Evolutionary conservation across 2,329 filamentous ascomycete genomes (phyloP).

Genomic region (Didymella arachidicola): DNA sequence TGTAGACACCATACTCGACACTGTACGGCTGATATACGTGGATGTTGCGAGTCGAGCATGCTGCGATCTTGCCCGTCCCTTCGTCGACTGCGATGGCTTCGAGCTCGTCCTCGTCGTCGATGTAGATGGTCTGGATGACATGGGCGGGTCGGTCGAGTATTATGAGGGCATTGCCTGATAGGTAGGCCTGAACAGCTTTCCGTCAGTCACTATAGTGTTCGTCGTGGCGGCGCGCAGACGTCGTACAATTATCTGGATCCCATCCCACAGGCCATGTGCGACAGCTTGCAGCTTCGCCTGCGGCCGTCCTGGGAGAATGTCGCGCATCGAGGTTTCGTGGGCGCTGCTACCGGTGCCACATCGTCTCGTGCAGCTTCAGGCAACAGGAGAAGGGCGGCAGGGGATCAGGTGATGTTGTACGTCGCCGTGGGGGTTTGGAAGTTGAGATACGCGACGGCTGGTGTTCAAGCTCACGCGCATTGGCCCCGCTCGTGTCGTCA

Average conservation of each 20-base stretch:
- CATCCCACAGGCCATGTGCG: slow-evolving; percentile 76
- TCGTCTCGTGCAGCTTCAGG: slow-evolving; percentile 21
- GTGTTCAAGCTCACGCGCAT: slow-evolving; percentile 43
- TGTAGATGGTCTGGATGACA: slow-evolving; percentile 89
- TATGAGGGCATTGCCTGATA: slow-evolving; percentile 86
- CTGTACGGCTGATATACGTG: slow-evolving; percentile 82
- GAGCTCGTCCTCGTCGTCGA: slow-evolving; percentile 73
- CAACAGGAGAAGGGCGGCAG: background rate
- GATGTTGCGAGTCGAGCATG: slow-evolving; percentile 70
- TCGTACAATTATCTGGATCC: slow-evolving; percentile 74
- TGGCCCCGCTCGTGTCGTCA: slow-evolving; percentile 40
- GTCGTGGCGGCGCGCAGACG: slow-evolving; percentile 6
- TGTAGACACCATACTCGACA: slow-evolving; percentile 73
- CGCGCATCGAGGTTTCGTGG: slow-evolving; percentile 65
- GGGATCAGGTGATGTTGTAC: slow-evolving; percentile 12
- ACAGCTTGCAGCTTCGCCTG: slow-evolving; percentile 79
- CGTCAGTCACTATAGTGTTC: slow-evolving; percentile 23
- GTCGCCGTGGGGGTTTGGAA: slow-evolving; percentile 7
- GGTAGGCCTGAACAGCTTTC: slow-evolving; percentile 70
- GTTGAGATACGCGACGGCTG: slow-evolving; percentile 14
- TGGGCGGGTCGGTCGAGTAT: slow-evolving; percentile 77
- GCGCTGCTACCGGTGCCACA: slow-evolving; percentile 35
- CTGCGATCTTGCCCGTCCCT: slow-evolving; percentile 82
- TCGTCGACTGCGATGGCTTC: slow-evolving; percentile 84
- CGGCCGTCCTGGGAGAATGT: slow-evolving; percentile 80